phyloP scores from a whole-genome alignment of 2,329 filamentous ascomycete genomes.

The Ascomycota sp. region DNA sequence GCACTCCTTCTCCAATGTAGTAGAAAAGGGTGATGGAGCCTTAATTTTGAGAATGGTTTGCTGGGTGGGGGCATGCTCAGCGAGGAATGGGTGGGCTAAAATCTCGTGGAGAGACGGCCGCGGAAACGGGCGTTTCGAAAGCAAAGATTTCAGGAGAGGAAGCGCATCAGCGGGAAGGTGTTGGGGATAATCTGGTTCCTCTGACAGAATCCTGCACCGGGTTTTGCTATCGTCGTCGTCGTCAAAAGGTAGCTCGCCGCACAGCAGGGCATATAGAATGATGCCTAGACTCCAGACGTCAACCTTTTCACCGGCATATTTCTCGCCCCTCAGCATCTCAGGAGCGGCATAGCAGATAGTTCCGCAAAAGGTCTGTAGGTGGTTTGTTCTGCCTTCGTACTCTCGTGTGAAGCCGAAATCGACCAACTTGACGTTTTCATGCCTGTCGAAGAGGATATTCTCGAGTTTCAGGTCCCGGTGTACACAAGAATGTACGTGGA shows the following conservation, averaged over 20 bases:
- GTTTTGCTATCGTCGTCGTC: conserved; percentile 85
- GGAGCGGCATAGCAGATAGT: conserved; percentile 96
- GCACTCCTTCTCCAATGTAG: conserved; percentile 72
- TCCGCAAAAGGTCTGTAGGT: conserved; percentile 92
- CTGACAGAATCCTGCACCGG: conserved; percentile 62
- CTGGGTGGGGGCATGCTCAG: conserved; percentile 72
- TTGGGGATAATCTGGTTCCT: conserved; percentile 72
- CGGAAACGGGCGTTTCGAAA: conserved; percentile 76
- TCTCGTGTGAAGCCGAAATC: conserved; percentile 97
- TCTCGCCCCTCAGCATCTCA: conserved; percentile 96
- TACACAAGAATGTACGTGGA: conserved; percentile 86
- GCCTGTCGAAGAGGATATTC: conserved; percentile 74
- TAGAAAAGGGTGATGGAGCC: conserved; percentile 66
- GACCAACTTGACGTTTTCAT: conserved; percentile 92
- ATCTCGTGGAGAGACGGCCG: conserved; percentile 72
- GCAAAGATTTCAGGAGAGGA: conserved; percentile 53
- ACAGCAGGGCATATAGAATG: conserved; percentile 64
- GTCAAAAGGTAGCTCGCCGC: conserved; percentile 81
- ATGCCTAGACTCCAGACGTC: conserved; percentile 88
- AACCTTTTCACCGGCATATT: conserved; percentile 93
- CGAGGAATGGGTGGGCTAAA: conserved; percentile 67
- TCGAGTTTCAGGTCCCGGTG: conserved; percentile 94
- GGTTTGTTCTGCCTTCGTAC: conserved; percentile 86
- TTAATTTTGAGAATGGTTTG: conserved; percentile 73
- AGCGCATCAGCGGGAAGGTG: conserved; percentile 60